These are phyloP conservation scores for Leccinum sublutescens DNA, from an alignment of 768 basidiomycete genomes.

Conservation along the genomic window DNA sequence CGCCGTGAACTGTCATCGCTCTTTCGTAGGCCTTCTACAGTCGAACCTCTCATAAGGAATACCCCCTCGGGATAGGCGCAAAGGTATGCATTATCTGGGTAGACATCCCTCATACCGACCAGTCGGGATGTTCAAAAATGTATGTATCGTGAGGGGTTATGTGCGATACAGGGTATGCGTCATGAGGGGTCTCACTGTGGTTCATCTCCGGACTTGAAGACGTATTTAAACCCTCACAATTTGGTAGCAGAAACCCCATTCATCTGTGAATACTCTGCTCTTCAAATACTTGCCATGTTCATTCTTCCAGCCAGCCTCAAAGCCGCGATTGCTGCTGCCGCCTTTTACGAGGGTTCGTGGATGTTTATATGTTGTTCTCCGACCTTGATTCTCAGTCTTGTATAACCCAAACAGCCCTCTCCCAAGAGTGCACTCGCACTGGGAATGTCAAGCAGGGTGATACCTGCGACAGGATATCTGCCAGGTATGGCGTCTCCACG, in stretches of 20 bases:
- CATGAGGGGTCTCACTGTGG: too few species aligned
- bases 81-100: too few species aligned
- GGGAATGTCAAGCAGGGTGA: constrained; percentile 57
- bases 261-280: neutral
- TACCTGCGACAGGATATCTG: constrained; percentile 64
- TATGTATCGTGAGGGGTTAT: neutral
- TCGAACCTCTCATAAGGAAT: too few species aligned
- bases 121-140: too few species aligned
- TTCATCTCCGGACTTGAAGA: neutral
- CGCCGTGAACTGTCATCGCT: too few species aligned
- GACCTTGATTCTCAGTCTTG: constrained; percentile 16
- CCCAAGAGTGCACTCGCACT: constrained; percentile 47
- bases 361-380: neutral
- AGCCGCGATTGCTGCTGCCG: constrained; percentile 9
- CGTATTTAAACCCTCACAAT: constrained; percentile 17
- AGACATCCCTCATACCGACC: too few species aligned
- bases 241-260: neutral
- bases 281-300: constrained; percentile 16
- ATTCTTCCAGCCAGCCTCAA: constrained; percentile 10
- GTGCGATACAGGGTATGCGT: too few species aligned
- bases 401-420: constrained; percentile 42
- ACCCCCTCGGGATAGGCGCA: too few species aligned
- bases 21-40: too few species aligned
- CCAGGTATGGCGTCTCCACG: constrained; percentile 62
- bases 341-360: constrained; percentile 19